Base-by-base conservation (phyloP, 768 basidiomycete genomes). In the Arthromyces matolae region DNA sequence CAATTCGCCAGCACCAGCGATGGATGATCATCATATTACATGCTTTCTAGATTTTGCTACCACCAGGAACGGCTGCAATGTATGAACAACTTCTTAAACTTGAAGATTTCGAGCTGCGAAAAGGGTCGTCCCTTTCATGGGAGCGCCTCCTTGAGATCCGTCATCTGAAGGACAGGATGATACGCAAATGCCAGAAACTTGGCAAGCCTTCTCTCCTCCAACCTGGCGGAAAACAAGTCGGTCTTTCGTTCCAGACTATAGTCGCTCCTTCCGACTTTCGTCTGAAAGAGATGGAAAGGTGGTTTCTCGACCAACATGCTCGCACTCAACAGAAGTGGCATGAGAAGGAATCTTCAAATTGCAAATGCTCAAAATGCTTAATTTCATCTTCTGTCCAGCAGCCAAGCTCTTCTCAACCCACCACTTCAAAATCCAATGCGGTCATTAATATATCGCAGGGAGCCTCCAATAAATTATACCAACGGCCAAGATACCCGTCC, bases 121-220 rank as follows among this genome's bases (percentile, higher is more conserved):
- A 78, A 63, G 78, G 78, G 48, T 69, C 68, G 3, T 59, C 67
- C 27, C 71, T 82, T 18, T 77, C 78, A 49, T 87, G 83, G 84
- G 77, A 84, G 39, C 79, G 81, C 52, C 76, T 89, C 57, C 70
- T 85, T 52, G 77, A 86, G 61, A 84, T 89, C 39, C 84, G 86
- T 12, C 86, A 80, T 53, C 71, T 89, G 58, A 89, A 89, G 69
- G 86, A 89, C 62, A 78, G 86, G 49, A 86, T 88, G 85, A 80
- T 87, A 52, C 82, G 85, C 63, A 89, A 88, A 59, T 87, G 84
- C 60, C 80, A 81, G 54, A 79, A 82, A 46, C 67, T 87, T 35
- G 76, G 79, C 36, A 79, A 75, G 52, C 64, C 64, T 45, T 66
- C 75, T 10, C 60, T 71, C 13, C 10, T 31, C 13, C 46, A 39